Evolutionary conservation across 2,329 filamentous ascomycete species (phyloP), one percentile per base, ranked within the genome.

Genomic region (Lasiodiplodia sp.): DNA sequence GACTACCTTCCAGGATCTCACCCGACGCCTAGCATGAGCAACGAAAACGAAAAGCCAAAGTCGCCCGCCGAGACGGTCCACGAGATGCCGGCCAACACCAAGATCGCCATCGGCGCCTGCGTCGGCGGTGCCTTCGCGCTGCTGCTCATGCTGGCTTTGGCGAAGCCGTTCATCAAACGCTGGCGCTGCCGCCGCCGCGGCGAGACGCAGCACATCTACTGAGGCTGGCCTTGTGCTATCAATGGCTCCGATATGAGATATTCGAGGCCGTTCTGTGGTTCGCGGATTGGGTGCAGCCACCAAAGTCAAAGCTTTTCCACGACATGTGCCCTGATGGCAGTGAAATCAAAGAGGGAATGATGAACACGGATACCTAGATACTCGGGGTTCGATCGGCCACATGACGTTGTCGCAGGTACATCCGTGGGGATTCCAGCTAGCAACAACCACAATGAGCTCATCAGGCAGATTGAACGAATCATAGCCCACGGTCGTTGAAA

Each of bases 1-100:
- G 60, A 64, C 47, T 64, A 52, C 60, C 47, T 64, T 7, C 4
- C 60, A 64, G 60, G 11, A 49, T 8, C 44, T 51, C 18, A 8
- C 21, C 40, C 31, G 10, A 10, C 31, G 3, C 28, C 31, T 12
- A 18, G 8, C 40, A 62, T 44, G 28, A 25, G 11, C 44, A 52
- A n/a, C 60, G 18, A 52, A 2, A 31, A 7, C 21, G 21, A 64
- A 4, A n/a, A 64, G 28, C 23, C 8, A 4, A 52, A 18, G 47
- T 52, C 60, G 6, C 44, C 60, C 2, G 47, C 28, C 10, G 60
- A 52, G n/a, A 4, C 38, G 2, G 37, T 25, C 12, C 11, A 25
- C 5, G 6, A 11, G 31, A 23, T 52, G 28, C 60, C 60, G 7
- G 7, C 6, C 4, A n/a, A 8, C 12, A 52, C 47, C 5, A 64